A percentile compares a stretch with the other conserved stretches of the same genome.
These are phyloP conservation scores for Sclerotinia borealis DNA, from an alignment of 2,329 filamentous ascomycete species.

Conservation along the genomic window DNA sequence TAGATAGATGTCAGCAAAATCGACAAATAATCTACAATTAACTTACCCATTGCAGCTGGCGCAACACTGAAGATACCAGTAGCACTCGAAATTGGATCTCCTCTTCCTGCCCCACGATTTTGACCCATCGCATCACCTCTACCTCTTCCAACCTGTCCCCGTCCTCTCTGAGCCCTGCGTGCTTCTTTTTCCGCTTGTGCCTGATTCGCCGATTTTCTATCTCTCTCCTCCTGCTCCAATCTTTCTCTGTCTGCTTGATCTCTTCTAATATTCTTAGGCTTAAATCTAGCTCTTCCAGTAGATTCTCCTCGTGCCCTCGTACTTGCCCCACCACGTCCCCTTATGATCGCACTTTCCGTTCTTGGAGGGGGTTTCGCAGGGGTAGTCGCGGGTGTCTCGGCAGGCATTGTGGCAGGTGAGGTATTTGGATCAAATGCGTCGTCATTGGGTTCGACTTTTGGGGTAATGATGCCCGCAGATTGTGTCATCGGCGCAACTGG, in stretches of 20 bases:
- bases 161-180: constrained; percentile 16
- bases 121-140: constrained; percentile 33
- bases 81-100: constrained; percentile 16
- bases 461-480: not conserved
- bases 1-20: not conserved
- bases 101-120: constrained; percentile 13
- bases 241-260: constrained; percentile 24
- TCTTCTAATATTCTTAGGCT: constrained; percentile 30
- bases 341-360: not conserved
- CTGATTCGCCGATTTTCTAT: constrained; percentile 16
- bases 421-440: constrained; percentile 25
- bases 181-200: constrained; percentile 17
- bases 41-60: constrained; percentile 9
- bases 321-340: constrained; percentile 3
- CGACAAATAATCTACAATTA: not conserved
- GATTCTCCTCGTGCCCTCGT: constrained; percentile 15
- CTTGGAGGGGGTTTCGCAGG: constrained; percentile 16
- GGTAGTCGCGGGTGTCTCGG: constrained; percentile 29
- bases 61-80: constrained; percentile 22
- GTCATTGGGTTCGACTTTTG: constrained; percentile 17
- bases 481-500: not conserved
- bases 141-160: constrained; percentile 24
- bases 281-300: constrained; percentile 29
- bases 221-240: constrained; percentile 18
- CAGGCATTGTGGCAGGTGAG: constrained; percentile 26